Conservation (phyloP, 2,329 filamentous ascomycete genomes). For the Thyridium curvatum region DNA sequence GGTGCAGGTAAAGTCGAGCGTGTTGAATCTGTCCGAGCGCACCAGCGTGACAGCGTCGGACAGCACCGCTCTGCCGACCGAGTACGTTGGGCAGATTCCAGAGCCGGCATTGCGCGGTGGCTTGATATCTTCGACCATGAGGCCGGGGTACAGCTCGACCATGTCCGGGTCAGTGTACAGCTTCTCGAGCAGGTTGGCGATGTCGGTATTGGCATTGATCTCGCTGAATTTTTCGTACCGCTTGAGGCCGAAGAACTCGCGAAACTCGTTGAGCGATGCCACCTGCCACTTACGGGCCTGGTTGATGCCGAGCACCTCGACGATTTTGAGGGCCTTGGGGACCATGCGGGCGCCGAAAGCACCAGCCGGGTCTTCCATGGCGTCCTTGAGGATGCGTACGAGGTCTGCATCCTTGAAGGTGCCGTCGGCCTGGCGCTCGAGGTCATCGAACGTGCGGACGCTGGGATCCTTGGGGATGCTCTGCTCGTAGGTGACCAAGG, state of each 20-base stretch:
- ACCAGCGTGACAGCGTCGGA: slow-evolving; percentile 58
- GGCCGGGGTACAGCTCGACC: slow-evolving; percentile 51
- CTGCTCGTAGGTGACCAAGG: slow-evolving; percentile 39
- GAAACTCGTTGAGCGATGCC: slow-evolving; percentile 47
- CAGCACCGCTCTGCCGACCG: slow-evolving; percentile 46
- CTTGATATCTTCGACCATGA: slow-evolving; percentile 51
- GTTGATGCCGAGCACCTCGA: slow-evolving; percentile 40
- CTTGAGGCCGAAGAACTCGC: slow-evolving; percentile 42
- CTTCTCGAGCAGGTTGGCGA: slow-evolving; percentile 33
- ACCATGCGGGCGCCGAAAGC: slow-evolving; percentile 45
- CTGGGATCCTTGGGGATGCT: slow-evolving; percentile 42
- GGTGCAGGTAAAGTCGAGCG: slow-evolving; percentile 50
- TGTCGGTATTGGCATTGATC: slow-evolving; percentile 42
- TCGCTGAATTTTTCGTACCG: slow-evolving; percentile 42
- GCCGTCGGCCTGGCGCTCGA: slow-evolving; percentile 36
- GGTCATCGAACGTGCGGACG: slow-evolving; percentile 42
- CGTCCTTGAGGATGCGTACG: slow-evolving; percentile 45
- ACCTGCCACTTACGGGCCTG: slow-evolving; percentile 42
- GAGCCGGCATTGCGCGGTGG: slow-evolving; percentile 38
- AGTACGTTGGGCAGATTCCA: slow-evolving; percentile 39
- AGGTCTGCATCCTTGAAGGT: slow-evolving; percentile 39
- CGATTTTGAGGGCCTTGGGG: slow-evolving; percentile 35
- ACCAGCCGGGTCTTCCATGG: slow-evolving; percentile 40
- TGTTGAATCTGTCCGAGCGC: slow-evolving; percentile 60
- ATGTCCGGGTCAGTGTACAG: slow-evolving; percentile 45